Conservation (phyloP, 2,329 filamentous ascomycete genomes). For the Stenocarpella maydis region DNA sequence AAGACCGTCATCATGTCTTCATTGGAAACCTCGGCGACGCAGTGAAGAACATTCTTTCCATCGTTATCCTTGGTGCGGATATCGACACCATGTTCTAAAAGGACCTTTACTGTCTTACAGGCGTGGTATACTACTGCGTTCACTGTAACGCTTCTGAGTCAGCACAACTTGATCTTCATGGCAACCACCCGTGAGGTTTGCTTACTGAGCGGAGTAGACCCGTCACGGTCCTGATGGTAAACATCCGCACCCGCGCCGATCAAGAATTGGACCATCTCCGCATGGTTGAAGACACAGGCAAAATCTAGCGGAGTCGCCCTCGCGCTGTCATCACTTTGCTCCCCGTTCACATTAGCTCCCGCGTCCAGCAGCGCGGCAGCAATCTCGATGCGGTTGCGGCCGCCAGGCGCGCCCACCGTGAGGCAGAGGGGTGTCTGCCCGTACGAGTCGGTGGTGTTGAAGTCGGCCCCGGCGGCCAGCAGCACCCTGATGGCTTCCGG, state of each 20-base stretch:
- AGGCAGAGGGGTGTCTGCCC: conserved; percentile 7
- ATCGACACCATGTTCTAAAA: neutral
- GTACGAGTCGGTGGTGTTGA: conserved; percentile 5
- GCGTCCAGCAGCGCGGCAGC: neutral
- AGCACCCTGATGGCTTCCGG: neutral
- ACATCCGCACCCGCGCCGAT: neutral
- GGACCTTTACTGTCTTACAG: neutral
- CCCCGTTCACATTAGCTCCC: neutral
- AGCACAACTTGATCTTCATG: neutral
- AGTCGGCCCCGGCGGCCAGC: neutral
- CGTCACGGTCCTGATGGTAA: neutral
- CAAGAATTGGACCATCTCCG: conserved; percentile 3
- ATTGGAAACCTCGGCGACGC: conserved; percentile 1
- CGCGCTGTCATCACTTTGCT: neutral
- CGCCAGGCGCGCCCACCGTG: neutral
- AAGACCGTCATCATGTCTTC: conserved; percentile 8
- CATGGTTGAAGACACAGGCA: neutral
- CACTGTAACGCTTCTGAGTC: neutral
- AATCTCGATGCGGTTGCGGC: neutral
- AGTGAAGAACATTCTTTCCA: neutral
- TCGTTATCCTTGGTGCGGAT: neutral
- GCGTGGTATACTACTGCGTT: conserved; percentile 15
- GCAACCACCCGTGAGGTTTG: too few species aligned
- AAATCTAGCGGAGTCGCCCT: neutral
- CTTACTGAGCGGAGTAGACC: conserved; percentile 20